Evolutionary conservation across 345 rosid genomes (phyloP).

Genomic region (Tarenaya hassleriana): DNA sequence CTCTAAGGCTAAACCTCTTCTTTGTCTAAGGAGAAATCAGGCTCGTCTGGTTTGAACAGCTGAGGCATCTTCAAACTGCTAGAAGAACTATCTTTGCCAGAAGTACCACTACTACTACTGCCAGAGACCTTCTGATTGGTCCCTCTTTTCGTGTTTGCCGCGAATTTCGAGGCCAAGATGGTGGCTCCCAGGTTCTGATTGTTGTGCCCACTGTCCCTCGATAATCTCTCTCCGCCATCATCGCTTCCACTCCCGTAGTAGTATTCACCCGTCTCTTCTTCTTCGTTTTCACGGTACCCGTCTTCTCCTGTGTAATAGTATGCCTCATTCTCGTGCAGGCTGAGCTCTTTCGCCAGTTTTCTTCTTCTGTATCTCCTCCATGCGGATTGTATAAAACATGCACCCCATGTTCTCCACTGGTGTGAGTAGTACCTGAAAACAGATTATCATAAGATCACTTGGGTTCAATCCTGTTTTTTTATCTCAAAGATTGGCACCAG

Average conservation of each 20-base stretch:
- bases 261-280: slow-evolving; percentile 21
- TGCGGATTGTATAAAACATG: slow-evolving; percentile 74
- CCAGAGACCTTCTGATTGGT: slow-evolving; percentile 32
- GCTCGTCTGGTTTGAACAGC: slow-evolving; percentile 73
- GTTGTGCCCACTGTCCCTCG: slow-evolving; percentile 22
- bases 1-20: slow-evolving; percentile 27
- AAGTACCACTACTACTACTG: slow-evolving; percentile 23
- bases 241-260: slow-evolving; percentile 25
- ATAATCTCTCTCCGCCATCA: slow-evolving; percentile 12
- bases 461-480: too few relatives aligned
- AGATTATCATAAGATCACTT: too few relatives aligned
- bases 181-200: slow-evolving; percentile 51
- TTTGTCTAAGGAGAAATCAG: slow-evolving; percentile 47
- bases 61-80: slow-evolving; percentile 64
- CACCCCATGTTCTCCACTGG: slow-evolving; percentile 91
- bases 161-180: slow-evolving; percentile 60
- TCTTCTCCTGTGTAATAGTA: slow-evolving; percentile 29
- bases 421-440: slow-evolving; percentile 64
- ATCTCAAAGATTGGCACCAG: not conserved
- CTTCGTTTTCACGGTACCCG: slow-evolving; percentile 30
- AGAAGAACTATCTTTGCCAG: slow-evolving; percentile 35
- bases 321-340: slow-evolving; percentile 33
- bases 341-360: slow-evolving; percentile 52
- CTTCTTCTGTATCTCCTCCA: slow-evolving; percentile 74
- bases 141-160: slow-evolving; percentile 54